These are phyloP conservation scores for Penicillium sp. DNA, from an alignment of 2,329 filamentous ascomycete genomes.

Conservation along the genomic window DNA sequence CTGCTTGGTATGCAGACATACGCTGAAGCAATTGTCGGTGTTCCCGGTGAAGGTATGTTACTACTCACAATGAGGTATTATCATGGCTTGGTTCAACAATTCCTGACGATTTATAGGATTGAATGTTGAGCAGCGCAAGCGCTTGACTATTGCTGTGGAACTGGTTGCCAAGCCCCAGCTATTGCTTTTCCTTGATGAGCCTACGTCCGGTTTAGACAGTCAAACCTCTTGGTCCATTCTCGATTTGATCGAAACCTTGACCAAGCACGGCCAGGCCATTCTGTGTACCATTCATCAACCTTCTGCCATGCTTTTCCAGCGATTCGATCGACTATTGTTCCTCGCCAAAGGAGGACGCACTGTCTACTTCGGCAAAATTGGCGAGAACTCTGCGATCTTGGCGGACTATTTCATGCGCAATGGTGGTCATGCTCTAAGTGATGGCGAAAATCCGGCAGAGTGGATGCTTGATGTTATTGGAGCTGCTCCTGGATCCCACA, in stretches of 20 bases:
- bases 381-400: slow-evolving; percentile 57
- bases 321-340: slow-evolving; percentile 68
- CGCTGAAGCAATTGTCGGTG: slow-evolving; percentile 83
- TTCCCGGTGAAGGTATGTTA: slow-evolving; percentile 58
- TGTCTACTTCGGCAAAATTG: slow-evolving; percentile 70
- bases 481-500: slow-evolving; percentile 64
- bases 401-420: slow-evolving; percentile 65
- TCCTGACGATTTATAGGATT: slow-evolving; percentile 22
- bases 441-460: slow-evolving; percentile 71
- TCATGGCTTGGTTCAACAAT: background rate
- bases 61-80: background rate
- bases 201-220: slow-evolving; percentile 88
- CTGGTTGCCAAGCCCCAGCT: slow-evolving; percentile 76
- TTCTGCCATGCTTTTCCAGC: slow-evolving; percentile 89
- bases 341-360: slow-evolving; percentile 65
- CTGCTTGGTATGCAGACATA: slow-evolving; percentile 86
- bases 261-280: slow-evolving; percentile 85
- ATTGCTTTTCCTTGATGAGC: slow-evolving; percentile 88
- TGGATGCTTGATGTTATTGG: slow-evolving; percentile 66
- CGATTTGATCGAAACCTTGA: slow-evolving; percentile 83
- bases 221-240: slow-evolving; percentile 93
- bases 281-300: slow-evolving; percentile 96
- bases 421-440: slow-evolving; percentile 60
- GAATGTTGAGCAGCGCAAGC: slow-evolving; percentile 64
- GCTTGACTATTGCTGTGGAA: slow-evolving; percentile 89